Base-by-base conservation (phyloP, 2,329 filamentous ascomycete genomes). In the Coniochaeta hoffmannii region DNA sequence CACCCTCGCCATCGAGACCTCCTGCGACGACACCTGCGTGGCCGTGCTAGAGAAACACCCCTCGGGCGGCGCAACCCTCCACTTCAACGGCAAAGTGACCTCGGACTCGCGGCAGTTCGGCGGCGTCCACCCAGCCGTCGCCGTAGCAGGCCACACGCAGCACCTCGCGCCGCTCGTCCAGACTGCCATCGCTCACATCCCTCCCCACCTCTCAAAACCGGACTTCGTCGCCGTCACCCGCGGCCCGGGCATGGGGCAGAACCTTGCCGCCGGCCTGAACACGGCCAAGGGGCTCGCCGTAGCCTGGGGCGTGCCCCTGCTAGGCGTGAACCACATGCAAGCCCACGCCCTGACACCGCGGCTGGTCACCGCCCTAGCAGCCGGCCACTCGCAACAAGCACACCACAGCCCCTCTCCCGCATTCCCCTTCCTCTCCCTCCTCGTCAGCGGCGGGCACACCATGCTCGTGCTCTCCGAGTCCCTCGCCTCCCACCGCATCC, bases 321-420 rank as follows among this genome's bases (percentile, higher is more conserved):
- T 97, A 1, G 94, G 85, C 0, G 89, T 97, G 1, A 89, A 99
- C 69, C 94, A 99, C 70, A 97, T 99, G 94, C 92, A 97, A 69
- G 94, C 92, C 11, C 94, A 99, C 70, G 88, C 94, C 17, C 74
- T 99, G 59, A 97, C 94, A 17, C 89, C 93, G 15, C 80, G 90
- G 10, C 80, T 99, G 41, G 85, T 87, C 4, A 73, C 76, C 31
- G 88, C 88, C 5, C 70, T 93, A 57, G 53, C 61, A 58, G 31
- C 15, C n/a, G 28, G 49, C n/a, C 4, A 34, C 28, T 2, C n/a
- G 14, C 5, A 28, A 14, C 17, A 51, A 32, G 15, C 31, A n/a
- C 32, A 10, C 26, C 32, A 28, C 50, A 31, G 11, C 11, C 38
- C 22, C 51, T 62, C 65, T 11, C 88, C 87, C 0, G 64, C 71